A percentile compares a stretch with the other conserved stretches of the same genome.
Conservation (phyloP, 352 stramenopile species). For the Phytophthora vignae region DNA sequence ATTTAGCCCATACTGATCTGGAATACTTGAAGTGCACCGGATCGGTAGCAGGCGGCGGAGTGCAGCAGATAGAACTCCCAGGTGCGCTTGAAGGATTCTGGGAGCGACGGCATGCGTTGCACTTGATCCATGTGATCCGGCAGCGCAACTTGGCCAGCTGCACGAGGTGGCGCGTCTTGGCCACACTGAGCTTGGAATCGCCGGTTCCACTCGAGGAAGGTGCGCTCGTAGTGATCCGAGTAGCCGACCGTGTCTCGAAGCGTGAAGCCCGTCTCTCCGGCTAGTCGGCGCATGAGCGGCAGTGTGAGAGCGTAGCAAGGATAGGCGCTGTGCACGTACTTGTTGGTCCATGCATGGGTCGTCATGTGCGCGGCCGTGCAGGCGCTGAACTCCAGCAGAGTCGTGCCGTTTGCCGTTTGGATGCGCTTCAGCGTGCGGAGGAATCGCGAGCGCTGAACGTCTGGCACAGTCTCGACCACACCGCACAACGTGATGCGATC, state of each 20-base stretch:
- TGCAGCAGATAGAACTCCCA: constrained; percentile 92
- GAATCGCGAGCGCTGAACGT: constrained; percentile 56
- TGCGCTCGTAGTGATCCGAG: constrained; percentile 86
- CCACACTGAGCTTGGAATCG: constrained; percentile 74
- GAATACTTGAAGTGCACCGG: constrained; percentile 73
- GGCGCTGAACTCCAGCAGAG: constrained; percentile 74
- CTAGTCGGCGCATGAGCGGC: constrained; percentile 51
- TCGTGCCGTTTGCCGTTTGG: constrained; percentile 55
- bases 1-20: constrained; percentile 65
- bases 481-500: constrained; percentile 69
- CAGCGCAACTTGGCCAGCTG: constrained; percentile 9
- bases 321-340: constrained; percentile 81
- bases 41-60: constrained; percentile 84
- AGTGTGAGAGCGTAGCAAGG: constrained; percentile 68
- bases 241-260: constrained; percentile 70
- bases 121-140: not conserved
- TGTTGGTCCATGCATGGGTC: constrained; percentile 85
- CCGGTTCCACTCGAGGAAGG: constrained; percentile 86
- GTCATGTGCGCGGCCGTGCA: constrained; percentile 70
- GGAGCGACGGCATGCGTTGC: constrained; percentile 47
- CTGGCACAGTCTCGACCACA: constrained; percentile 60
- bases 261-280: constrained; percentile 64
- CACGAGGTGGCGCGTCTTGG: constrained; percentile 24
- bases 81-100: constrained; percentile 83
- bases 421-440: constrained; percentile 75